Percentiles rank a stretch among this genome's conserved stretches.
phyloP scores from a whole-genome alignment of 176 grass and related monocot species.

The Urochloa ruziziensis region DNA sequence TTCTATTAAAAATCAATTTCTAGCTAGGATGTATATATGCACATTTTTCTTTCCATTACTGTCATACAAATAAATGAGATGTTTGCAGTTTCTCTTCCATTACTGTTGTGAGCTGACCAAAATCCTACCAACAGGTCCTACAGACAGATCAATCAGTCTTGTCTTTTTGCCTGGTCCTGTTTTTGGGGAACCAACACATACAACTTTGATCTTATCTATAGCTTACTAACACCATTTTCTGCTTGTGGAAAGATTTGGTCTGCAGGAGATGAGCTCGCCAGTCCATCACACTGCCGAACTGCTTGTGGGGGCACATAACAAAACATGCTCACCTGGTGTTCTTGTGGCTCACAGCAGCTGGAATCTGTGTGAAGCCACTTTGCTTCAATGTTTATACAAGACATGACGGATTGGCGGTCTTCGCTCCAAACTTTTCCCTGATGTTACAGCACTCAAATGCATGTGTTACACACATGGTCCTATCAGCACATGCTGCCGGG shows the following conservation, averaged over 20 bases:
- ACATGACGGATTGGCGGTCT: background rate
- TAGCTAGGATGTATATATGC: background rate
- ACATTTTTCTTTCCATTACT: background rate
- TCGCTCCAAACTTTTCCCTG: conserved; percentile 16
- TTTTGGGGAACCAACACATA: background rate
- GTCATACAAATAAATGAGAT: background rate
- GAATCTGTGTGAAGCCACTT: conserved; percentile 8
- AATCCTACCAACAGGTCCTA: background rate
- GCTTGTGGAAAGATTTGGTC: conserved; percentile 33
- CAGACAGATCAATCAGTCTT: conserved; percentile 17
- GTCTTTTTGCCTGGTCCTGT: conserved; percentile 13
- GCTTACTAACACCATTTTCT: conserved; percentile 12
- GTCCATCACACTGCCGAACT: background rate
- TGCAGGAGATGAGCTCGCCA: conserved; percentile 15
- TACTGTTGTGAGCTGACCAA: conserved; percentile 5
- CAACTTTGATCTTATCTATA: conserved; percentile 7
- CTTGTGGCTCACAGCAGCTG: conserved; percentile 33
- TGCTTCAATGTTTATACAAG: background rate
- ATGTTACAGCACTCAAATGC: conserved; percentile 32
- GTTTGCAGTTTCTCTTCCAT: background rate
- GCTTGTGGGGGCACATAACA: background rate
- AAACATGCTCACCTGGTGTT: background rate
- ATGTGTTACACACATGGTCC: conserved; percentile 43
- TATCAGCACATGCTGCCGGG: conserved; percentile 33
- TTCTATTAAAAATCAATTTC: background rate